phyloP scores from a whole-genome alignment of 1,284 basidiomycete species.

The Waitea zeae region DNA sequence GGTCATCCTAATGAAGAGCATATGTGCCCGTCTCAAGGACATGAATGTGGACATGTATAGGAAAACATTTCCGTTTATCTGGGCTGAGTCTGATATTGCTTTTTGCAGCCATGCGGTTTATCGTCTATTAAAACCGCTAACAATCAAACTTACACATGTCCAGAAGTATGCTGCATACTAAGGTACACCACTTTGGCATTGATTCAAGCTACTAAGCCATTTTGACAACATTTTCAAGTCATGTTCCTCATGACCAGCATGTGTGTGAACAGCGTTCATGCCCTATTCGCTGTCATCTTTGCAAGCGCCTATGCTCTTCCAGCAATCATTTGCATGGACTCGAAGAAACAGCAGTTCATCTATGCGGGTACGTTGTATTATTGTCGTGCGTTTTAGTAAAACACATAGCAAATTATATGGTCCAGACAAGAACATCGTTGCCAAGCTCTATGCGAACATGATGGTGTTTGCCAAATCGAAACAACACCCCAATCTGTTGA shows the following conservation, averaged over 20 bases:
- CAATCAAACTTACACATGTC: conserved; percentile 21
- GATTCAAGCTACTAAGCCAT: conserved; percentile 22
- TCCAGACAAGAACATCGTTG: conserved; percentile 36
- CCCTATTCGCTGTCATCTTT: conserved; percentile 32
- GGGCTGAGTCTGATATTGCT: too few species aligned
- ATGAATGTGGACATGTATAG: conserved; percentile 38
- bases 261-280: conserved; percentile 33
- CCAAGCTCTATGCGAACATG: conserved; percentile 18
- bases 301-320: conserved; percentile 29
- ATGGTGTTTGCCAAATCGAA: conserved; percentile 38
- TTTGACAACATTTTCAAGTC: too few species aligned
- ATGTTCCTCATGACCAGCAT: conserved; percentile 27
- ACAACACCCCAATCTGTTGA: conserved; percentile 37
- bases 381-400: neutral
- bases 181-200: too few species aligned
- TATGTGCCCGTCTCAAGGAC: conserved; percentile 29
- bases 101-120: conserved; percentile 28
- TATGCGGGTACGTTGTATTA: conserved; percentile 32
- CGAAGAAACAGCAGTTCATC: conserved; percentile 21
- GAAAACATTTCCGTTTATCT: too few species aligned
- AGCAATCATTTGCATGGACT: conserved; percentile 36
- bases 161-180: conserved; percentile 22
- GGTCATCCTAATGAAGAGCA: conserved; percentile 28
- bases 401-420: conserved; percentile 1
- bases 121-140: conserved; percentile 14